phyloP scores from a whole-genome alignment of 2,329 filamentous ascomycete species.

The Chrysoporthe austroafricana region DNA sequence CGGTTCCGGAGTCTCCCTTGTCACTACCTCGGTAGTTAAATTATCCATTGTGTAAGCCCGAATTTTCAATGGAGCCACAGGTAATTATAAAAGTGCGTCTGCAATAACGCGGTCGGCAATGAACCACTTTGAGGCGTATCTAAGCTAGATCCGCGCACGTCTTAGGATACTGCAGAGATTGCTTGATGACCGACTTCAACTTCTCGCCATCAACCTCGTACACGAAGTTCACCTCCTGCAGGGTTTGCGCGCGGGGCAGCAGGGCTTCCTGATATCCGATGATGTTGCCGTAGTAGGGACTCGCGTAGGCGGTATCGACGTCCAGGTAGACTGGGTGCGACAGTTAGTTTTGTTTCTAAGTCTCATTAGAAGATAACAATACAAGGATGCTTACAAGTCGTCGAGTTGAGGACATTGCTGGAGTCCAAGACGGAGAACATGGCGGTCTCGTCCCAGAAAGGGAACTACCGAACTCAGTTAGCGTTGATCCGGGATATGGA shows the following conservation, averaged over 20 bases:
- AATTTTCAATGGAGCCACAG: too few relatives aligned
- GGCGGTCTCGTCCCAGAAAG: constrained; percentile 34
- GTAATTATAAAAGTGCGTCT: too few relatives aligned
- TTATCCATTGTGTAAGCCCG: too few relatives aligned
- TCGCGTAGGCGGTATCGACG: constrained; percentile 32
- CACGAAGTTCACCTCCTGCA: constrained; percentile 32
- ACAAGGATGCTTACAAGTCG: constrained; percentile 28
- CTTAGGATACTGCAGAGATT: constrained; percentile 44
- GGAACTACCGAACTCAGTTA: constrained; percentile 20
- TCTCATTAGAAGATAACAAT: not conserved
- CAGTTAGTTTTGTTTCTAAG: not conserved
- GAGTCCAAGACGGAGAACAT: constrained; percentile 31
- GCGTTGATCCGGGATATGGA: not conserved
- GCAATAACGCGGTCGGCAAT: not conserved
- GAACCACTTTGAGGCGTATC: not conserved
- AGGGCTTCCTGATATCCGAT: constrained; percentile 31
- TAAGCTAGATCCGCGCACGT: constrained; percentile 41
- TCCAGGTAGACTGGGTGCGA: constrained; percentile 30
- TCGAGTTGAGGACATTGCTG: constrained; percentile 31
- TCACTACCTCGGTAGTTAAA: too few relatives aligned
- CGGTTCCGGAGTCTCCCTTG: too few relatives aligned
- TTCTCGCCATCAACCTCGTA: constrained; percentile 32
- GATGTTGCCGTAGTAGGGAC: constrained; percentile 32
- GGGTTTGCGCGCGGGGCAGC: constrained; percentile 27
- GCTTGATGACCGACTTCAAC: constrained; percentile 43